These are phyloP conservation scores for Clavulina sp. DNA, from an alignment of 768 basidiomycete genomes.

Conservation along the genomic window DNA sequence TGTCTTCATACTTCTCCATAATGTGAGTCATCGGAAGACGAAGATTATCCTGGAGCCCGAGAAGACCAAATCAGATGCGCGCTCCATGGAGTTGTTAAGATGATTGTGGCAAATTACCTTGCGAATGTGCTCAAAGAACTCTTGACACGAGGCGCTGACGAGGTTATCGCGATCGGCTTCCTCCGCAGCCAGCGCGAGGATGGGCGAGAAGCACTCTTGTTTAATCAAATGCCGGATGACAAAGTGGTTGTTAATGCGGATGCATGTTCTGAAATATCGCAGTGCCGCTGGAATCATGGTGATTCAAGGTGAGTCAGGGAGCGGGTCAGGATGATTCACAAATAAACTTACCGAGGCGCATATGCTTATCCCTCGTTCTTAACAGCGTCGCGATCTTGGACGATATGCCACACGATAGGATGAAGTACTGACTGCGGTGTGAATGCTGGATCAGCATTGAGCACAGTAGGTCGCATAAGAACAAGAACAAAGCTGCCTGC, in stretches of 20 bases:
- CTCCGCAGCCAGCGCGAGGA: constrained; percentile 65
- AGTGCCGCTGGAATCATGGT: constrained; percentile 48
- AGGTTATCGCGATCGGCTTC: constrained; percentile 84
- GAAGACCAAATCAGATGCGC: neutral
- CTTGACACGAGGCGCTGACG: constrained; percentile 85
- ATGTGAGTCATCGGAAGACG: constrained; percentile 71
- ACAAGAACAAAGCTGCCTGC: constrained; percentile 66
- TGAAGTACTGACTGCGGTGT: constrained; percentile 81
- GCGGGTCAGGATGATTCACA: neutral
- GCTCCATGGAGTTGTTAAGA: neutral
- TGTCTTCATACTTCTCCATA: constrained; percentile 56
- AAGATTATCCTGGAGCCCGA: constrained; percentile 51
- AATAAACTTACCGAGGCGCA: constrained; percentile 52
- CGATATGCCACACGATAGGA: constrained; percentile 66
- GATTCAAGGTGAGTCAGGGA: constrained; percentile 10
- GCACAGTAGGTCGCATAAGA: constrained; percentile 80
- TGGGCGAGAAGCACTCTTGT: constrained; percentile 64
- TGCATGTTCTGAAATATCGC: constrained; percentile 74
- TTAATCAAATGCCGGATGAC: constrained; percentile 57
- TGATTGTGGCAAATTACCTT: constrained; percentile 33
- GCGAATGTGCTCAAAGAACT: constrained; percentile 84
- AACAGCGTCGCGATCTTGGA: constrained; percentile 59
- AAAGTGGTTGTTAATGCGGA: constrained; percentile 70
- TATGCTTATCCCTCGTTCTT: constrained; percentile 72
- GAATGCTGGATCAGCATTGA: constrained; percentile 78